Base-by-base conservation (phyloP, 2,329 filamentous ascomycete genomes). In the Drechmeria coniospora region DNA sequence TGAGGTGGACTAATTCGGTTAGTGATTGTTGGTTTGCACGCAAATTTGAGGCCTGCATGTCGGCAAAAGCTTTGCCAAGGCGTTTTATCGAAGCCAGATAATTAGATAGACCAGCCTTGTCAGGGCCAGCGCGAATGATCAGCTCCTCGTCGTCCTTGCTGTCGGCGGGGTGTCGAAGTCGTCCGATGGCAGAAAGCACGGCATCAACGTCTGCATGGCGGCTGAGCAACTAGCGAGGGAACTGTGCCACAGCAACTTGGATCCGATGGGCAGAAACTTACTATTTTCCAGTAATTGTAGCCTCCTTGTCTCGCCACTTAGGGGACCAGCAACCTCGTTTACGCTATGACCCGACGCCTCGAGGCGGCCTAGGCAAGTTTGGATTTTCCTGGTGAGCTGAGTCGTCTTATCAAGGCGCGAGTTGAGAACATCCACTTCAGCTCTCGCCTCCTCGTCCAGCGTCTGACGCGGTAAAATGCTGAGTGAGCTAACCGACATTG, bases 341-440 rank as follows among this genome's bases (percentile, higher is more conserved):
- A 95, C 84, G 34, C 79, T 86, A 55, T 84, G 83, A 12, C 87
- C 90, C 29, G 82, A 92, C 21, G 77, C 73, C 43, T 95, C 84
- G 19, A 98, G 64, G 31, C 86, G 71, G 21, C 74, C 70, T 40
- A 94, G 66, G 28, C 82, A 92, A 16, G 80, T 78, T 53, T 92
- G 80, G 31, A 98, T 94, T 62, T 92, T 93, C 61, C 90, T 93
- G 18, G 84, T 93, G 49, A 95, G 68, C 46, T 83, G 74, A 34
- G 84, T 79, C 41, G 92, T 92, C 66, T 93, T 95, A 43, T 92
- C 83, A 36, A 95, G 72, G 21, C 74, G 64, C 29, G 73, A 78
- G 41, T 75, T 77, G 26, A 79, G 59, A 17, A 79, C 74, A 39
- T 79, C 74, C 30, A 79, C 74, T 49, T 79, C 74, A 25, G 74